A percentile compares a stretch with the other conserved stretches of the same genome.
Evolutionary conservation across 345 rosid species (phyloP).

Genomic region (Moringa oleifera): DNA sequence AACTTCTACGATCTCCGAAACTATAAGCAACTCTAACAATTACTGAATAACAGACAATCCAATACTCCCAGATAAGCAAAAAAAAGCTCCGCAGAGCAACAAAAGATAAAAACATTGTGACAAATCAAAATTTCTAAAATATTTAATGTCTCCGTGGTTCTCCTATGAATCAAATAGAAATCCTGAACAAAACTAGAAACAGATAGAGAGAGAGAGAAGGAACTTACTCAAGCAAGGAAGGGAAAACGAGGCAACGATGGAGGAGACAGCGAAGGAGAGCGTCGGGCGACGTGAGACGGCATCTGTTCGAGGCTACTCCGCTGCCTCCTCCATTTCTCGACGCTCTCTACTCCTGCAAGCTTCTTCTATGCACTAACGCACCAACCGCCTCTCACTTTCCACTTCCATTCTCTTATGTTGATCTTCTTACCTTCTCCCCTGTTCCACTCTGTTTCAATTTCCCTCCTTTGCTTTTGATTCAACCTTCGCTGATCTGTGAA

Average conservation of each 20-base stretch:
- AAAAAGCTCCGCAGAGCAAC: constrained; percentile 1
- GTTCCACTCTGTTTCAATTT: no score
- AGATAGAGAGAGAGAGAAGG: not conserved
- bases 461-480: not conserved
- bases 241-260: constrained; percentile 69
- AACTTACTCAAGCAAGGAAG: constrained; percentile 82
- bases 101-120: not conserved
- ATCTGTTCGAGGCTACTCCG: constrained; percentile 61
- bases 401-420: constrained; percentile 14
- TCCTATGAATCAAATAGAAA: no score
- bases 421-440: not conserved
- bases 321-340: constrained; percentile 73
- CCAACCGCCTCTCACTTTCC: constrained; percentile 42
- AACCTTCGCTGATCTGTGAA: not conserved
- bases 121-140: not conserved
- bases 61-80: constrained; percentile 1
- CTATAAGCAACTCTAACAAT: no score
- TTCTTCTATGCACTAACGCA: constrained; percentile 61
- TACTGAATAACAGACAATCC: not conserved
- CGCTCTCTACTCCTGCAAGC: constrained; percentile 59
- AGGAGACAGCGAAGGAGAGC: constrained; percentile 61
- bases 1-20: no score
- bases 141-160: not conserved
- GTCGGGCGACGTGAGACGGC: constrained; percentile 76
- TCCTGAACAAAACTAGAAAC: no score